phyloP scores from a whole-genome alignment of 768 basidiomycete species.

The Tulasnella calospora region DNA sequence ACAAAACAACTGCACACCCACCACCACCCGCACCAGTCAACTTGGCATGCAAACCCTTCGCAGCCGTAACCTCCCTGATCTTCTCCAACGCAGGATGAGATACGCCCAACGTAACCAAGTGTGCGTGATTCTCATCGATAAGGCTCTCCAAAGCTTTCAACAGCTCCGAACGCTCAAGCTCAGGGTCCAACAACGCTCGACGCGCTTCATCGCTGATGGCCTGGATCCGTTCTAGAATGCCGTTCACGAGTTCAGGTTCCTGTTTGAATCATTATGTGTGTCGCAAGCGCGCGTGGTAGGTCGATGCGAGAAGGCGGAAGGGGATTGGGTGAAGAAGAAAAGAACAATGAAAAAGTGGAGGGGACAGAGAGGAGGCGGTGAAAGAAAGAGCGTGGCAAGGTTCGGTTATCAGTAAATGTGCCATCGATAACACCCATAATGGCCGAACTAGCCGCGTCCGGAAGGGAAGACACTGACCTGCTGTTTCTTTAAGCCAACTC shows the following conservation, averaged over 20 bases:
- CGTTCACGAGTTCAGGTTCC: conserved; percentile 82
- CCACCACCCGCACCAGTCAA: conserved; percentile 97
- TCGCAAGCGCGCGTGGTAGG: background rate
- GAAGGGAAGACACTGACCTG: conserved; percentile 42
- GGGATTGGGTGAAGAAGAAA: background rate
- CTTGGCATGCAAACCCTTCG: conserved; percentile 77
- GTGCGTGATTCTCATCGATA: conserved; percentile 83
- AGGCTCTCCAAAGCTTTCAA: conserved; percentile 67
- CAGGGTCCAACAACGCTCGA: conserved; percentile 65
- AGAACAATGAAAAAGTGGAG: background rate
- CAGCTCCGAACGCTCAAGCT: conserved; percentile 60
- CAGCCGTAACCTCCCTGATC: conserved; percentile 65
- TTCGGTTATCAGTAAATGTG: background rate
- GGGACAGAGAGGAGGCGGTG: background rate
- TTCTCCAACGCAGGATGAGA: conserved; percentile 84
- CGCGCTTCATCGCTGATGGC: conserved; percentile 78
- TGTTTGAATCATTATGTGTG: conserved; percentile 31
- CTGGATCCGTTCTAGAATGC: conserved; percentile 76
- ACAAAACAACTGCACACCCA: conserved; percentile 92
- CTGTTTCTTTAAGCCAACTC: conserved; percentile 68
- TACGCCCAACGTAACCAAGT: conserved; percentile 80
- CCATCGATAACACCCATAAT: conserved; percentile 8
- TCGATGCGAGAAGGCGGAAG: conserved; percentile 9
- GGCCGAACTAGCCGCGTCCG: background rate
- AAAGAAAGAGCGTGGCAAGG: background rate